phyloP scores from a whole-genome alignment of 169 alveolate species.

The Theileria annulata region DNA sequence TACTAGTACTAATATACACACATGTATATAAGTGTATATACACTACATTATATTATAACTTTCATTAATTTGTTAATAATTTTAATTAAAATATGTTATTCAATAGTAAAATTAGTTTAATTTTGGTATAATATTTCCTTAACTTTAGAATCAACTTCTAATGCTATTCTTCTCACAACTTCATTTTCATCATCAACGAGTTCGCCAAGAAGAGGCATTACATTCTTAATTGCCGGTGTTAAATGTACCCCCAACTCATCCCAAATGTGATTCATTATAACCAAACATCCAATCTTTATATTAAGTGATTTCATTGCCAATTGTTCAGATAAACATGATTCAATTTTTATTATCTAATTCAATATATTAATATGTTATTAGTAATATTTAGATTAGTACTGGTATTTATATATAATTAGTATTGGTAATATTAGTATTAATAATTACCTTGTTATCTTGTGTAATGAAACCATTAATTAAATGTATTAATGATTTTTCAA shows the following conservation, averaged over 20 bases:
- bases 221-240: slow-evolving; percentile 36
- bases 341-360: slow-evolving; percentile 38
- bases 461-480: slow-evolving; percentile 1
- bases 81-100: too few relatives aligned
- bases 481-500: background rate
- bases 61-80: background rate
- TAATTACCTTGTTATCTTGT: slow-evolving; percentile 11
- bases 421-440: background rate
- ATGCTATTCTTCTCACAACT: slow-evolving; percentile 41
- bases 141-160: slow-evolving; percentile 28
- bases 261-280: slow-evolving; percentile 43
- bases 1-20: too few relatives aligned
- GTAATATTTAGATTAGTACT: too few relatives aligned
- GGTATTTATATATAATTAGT: background rate
- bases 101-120: background rate
- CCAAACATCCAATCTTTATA: slow-evolving; percentile 30
- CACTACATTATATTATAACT: background rate
- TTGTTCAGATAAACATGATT: slow-evolving; percentile 39
- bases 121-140: slow-evolving; percentile 26
- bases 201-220: slow-evolving; percentile 64
- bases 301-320: slow-evolving; percentile 17
- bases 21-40: too few relatives aligned
- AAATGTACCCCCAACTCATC: slow-evolving; percentile 44
- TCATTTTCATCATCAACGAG: slow-evolving; percentile 55
- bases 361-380: too few relatives aligned